phyloP scores from a whole-genome alignment of 2,329 filamentous ascomycete genomes.

The Microdochium nivale region DNA sequence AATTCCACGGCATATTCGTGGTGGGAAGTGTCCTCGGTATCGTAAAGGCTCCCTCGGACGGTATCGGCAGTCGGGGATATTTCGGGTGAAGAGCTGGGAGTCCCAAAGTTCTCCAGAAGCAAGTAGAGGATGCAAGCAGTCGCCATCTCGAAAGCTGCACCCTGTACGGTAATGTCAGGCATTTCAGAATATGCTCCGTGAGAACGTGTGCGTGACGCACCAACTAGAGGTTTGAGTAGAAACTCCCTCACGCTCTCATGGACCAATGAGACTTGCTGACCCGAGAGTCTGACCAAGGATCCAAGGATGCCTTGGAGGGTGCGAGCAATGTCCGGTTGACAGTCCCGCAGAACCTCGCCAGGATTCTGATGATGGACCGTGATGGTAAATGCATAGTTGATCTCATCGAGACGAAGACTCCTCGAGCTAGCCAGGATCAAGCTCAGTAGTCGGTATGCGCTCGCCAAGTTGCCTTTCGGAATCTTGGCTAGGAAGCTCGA shows the following conservation, averaged over 20 bases:
- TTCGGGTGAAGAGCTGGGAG: neutral
- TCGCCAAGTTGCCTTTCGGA: conserved; percentile 10
- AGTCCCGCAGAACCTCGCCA: conserved; percentile 13
- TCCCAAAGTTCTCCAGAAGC: conserved; percentile 22
- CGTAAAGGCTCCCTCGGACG: neutral
- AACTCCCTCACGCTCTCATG: conserved; percentile 27
- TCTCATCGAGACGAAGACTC: conserved; percentile 22
- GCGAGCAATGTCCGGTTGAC: conserved; percentile 16
- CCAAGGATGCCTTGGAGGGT: conserved; percentile 22
- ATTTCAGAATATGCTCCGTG: conserved; percentile 3
- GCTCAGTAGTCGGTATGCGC: conserved; percentile 19
- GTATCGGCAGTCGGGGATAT: neutral
- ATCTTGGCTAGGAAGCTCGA: conserved; percentile 19
- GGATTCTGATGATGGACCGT: conserved; percentile 12
- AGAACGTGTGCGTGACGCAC: neutral
- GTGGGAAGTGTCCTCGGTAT: neutral
- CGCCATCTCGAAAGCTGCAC: conserved; percentile 8
- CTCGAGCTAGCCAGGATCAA: conserved; percentile 23
- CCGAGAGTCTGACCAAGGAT: conserved; percentile 21
- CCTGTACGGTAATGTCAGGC: conserved; percentile 4
- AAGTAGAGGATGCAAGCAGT: conserved; percentile 17
- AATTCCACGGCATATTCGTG: no score
- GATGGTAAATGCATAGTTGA: conserved; percentile 22
- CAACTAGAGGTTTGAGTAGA: conserved; percentile 8
- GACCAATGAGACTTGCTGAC: conserved; percentile 21